Conservation (phyloP, 2,329 filamentous ascomycete genomes). For the Cladophialophora immunda region DNA sequence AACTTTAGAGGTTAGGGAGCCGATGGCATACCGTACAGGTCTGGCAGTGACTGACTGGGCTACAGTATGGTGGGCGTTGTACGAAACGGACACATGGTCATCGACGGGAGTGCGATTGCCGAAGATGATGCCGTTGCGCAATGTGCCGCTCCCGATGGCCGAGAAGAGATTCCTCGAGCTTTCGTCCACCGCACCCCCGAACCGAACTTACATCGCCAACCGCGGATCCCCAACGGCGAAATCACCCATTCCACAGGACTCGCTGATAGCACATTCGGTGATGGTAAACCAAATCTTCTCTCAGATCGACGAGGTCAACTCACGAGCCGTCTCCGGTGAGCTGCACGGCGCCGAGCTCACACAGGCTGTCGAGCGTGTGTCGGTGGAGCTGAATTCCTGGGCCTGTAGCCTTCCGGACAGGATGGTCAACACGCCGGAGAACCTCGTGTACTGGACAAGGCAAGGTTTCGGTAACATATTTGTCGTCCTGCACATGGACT, state of each 20-base stretch:
- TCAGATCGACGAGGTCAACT: constrained; percentile 53
- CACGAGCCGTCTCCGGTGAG: constrained; percentile 42
- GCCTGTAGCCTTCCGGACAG: constrained; percentile 46
- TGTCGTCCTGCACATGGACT: constrained; percentile 57
- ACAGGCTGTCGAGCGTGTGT: constrained; percentile 44
- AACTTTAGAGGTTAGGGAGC: constrained; percentile 52
- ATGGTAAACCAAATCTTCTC: constrained; percentile 45
- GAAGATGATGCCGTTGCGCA: constrained; percentile 5
- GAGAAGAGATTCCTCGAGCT: constrained; percentile 5
- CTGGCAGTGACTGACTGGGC: constrained; percentile 50
- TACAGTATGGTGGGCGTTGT: constrained; percentile 46
- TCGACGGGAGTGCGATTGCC: not conserved
- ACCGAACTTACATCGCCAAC: not conserved
- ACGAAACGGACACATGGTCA: constrained; percentile 32
- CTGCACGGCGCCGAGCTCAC: constrained; percentile 14
- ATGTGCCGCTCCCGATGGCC: constrained; percentile 1
- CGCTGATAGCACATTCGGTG: constrained; percentile 1
- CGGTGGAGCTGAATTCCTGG: constrained; percentile 49
- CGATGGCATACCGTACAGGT: constrained; percentile 53
- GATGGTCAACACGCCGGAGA: constrained; percentile 51
- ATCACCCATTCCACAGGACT: constrained; percentile 1
- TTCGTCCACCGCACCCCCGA: not conserved
- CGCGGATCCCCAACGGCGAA: not conserved
- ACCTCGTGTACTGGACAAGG: constrained; percentile 48
- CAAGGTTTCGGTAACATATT: constrained; percentile 56